Evolutionary conservation across 108 stramenopile genomes (phyloP).

Genomic region (Pinguiococcus pyrenoidosus): DNA sequence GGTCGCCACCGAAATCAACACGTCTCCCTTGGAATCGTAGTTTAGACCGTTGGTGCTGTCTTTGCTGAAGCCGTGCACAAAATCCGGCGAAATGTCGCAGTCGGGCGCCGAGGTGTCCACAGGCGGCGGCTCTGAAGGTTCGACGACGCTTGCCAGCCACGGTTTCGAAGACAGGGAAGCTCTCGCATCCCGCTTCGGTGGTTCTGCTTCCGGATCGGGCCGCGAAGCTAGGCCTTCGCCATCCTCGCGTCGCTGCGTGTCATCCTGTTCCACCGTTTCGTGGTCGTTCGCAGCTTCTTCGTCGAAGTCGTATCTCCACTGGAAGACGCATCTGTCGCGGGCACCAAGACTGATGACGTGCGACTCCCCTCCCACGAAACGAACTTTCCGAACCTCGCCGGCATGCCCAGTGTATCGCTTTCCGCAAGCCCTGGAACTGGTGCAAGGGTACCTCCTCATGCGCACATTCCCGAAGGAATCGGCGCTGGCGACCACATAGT

Average conservation of each 20-base stretch:
- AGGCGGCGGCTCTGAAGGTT: background rate
- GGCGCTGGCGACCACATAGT: slow-evolving; percentile 20
- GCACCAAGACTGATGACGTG: slow-evolving; percentile 17
- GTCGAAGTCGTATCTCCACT: slow-evolving; percentile 28
- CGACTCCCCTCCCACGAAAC: slow-evolving; percentile 7
- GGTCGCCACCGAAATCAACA: slow-evolving; percentile 1
- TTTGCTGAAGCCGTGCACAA: too few relatives aligned
- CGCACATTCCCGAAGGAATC: slow-evolving; percentile 29
- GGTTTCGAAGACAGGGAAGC: background rate
- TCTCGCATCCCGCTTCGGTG: too few relatives aligned
- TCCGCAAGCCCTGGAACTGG: slow-evolving; percentile 14
- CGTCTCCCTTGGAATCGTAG: slow-evolving; percentile 6
- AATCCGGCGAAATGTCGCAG: too few relatives aligned
- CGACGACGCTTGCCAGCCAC: slow-evolving; percentile 1
- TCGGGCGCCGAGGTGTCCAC: background rate
- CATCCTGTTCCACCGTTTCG: slow-evolving; percentile 5
- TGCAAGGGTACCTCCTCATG: slow-evolving; percentile 35
- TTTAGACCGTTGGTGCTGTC: background rate
- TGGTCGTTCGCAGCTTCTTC: slow-evolving; percentile 16
- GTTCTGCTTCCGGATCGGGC: slow-evolving; percentile 20
- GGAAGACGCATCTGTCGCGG: slow-evolving; percentile 24
- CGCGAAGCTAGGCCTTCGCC: slow-evolving; percentile 8
- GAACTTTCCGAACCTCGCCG: background rate
- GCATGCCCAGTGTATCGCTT: slow-evolving; percentile 9
- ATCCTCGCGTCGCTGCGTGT: background rate